A percentile compares a stretch with the other conserved stretches of the same genome.
phyloP scores from a whole-genome alignment of 495 filamentous ascomycete genomes.

The Neurospora tetraspora region DNA sequence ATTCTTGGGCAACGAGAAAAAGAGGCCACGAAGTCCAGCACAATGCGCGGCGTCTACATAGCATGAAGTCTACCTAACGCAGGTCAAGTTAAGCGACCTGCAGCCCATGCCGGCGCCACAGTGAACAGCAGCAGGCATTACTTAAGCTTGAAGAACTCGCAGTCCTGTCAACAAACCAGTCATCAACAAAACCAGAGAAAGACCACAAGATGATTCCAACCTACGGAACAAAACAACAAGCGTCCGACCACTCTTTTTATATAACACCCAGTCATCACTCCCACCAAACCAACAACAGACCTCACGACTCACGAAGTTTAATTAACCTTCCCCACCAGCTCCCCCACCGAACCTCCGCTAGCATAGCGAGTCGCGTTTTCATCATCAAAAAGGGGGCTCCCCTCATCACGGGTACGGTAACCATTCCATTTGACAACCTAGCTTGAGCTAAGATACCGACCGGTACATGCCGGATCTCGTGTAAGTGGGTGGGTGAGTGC shows the following conservation, averaged over 20 bases:
- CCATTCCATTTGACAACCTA: neutral
- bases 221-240: neutral
- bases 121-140: neutral
- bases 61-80: neutral
- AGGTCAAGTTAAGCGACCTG: neutral
- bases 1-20: neutral
- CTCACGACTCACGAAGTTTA: neutral
- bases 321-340: neutral
- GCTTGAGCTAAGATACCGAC: neutral
- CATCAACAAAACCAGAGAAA: neutral
- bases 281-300: neutral
- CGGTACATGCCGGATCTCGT: neutral
- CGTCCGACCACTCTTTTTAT: neutral
- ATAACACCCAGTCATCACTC: neutral
- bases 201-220: neutral
- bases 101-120: neutral
- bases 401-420: neutral
- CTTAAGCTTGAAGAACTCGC: neutral
- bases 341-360: neutral
- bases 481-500: no score
- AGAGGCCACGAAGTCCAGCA: neutral
- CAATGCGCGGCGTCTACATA: neutral
- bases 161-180: neutral
- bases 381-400: neutral
- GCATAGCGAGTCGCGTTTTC: neutral